Base-by-base conservation (phyloP, 805 yeast genomes). In the Yamadazyma insecticola region DNA sequence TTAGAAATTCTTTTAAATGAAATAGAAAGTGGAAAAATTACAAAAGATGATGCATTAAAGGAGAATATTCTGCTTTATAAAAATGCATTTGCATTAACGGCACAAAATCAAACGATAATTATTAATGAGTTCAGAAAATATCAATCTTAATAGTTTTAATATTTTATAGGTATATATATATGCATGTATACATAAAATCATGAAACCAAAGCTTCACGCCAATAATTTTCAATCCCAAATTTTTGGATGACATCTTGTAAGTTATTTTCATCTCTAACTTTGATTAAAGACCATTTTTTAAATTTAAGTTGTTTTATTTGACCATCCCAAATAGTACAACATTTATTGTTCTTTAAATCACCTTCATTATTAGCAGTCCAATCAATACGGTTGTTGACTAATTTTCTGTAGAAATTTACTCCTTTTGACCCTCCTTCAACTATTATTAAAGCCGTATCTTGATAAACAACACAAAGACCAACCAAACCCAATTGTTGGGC, bases 351-450 rank as follows among this genome's bases (percentile, higher is more conserved):
- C 0, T 55, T 38, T 28, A 74, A 49, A 39, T 75, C 74, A 6
- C 24, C 28, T 4, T 21, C 32, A 13, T 34, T 37, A 10, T 40
- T 27, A 16, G 73, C 76, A 4, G 67, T 64, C 97, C 96, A 89
- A 22, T 72, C 64, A 32, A 86, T 81, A 34, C 96, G 63, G 22
- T 62, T 60, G 29, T 65, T 49, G 46, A 88, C 44, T 29, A 88
- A 60, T 39, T 74, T 77, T 32, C 75, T 76, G 54, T 75, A 88
- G 43, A 74, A 74, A n/a, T 63, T 65, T 14, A 83, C 56, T 22
- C 76, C 63, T 39, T 77, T 77, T 19, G 62, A 71, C 1, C 82
- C 79, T 0, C 97, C 97, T 45, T 85, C 90, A 1, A 76, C 81
- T 2, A 90, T 63, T 0, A 90, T 68, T 24, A 89, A 47, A 23